Base-by-base conservation (phyloP, 164 flowering plant species). In the Stephania yunnanensis region DNA sequence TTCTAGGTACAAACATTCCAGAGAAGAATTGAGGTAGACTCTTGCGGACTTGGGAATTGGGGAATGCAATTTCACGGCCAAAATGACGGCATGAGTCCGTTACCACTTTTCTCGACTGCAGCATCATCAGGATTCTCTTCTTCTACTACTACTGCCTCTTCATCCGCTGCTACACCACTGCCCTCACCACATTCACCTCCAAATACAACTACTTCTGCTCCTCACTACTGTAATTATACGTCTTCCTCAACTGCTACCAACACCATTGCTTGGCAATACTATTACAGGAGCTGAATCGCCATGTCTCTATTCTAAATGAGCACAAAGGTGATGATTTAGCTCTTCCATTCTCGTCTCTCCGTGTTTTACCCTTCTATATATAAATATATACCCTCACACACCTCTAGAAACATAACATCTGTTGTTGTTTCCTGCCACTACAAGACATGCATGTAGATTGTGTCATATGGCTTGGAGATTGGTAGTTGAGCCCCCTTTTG, bases 81-180 rank as follows among this genome's bases (percentile, higher is more conserved):
- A 20, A 78, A 71, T 58, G 58, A 71, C 5, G 52, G 70, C 70
- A 64, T 79, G 7, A 72, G 73, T 64, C 71, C 86, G 77, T 75
- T 81, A 75, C 80, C 88, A 73, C 53, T 82, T 69, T 80, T 85
- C 69, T 82, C 88, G 61, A 71, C 81, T 80, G 97, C 97, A 90
- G 97, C 97, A 92, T 92, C 97, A 90, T 92, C 97, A 92, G 97
- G 97, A 92, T 92, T 92, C 97, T 77, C 87, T 55, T 78, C 88
- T 44, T 73, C 85, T 12, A 71, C 75, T 6, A 22, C 85, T 22
- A 73, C 81, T 71, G 73, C 80, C 76, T 48, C 84, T 10, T 65
- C 87, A 52, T 50, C 55, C 11, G 81, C 85, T 84, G 83, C 86
- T 36, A 36, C 42, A 36, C 42, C 2, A 77, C 52, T 80, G 74